Evolutionary conservation across 345 rosid genomes (phyloP).

Genomic region (Cochlearia excelsa): DNA sequence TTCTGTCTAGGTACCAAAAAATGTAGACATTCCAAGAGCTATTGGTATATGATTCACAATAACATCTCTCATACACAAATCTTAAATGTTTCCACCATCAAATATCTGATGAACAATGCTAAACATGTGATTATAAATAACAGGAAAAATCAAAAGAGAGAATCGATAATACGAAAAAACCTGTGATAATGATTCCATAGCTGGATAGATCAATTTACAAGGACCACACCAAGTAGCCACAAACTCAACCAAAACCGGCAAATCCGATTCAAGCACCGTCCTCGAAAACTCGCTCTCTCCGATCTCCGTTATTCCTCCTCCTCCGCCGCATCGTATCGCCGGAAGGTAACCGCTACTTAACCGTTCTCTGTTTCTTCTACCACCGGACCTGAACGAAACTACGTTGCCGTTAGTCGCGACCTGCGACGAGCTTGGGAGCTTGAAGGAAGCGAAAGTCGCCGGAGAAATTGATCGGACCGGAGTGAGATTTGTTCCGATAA

Average conservation of each 20-base stretch:
- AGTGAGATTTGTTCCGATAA: conserved; percentile 27
- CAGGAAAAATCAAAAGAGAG: neutral
- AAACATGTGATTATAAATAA: too few species aligned
- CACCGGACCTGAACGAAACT: conserved; percentile 30
- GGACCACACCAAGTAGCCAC: conserved; percentile 94
- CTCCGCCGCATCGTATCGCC: conserved; percentile 33
- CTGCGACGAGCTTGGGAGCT: conserved; percentile 17
- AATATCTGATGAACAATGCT: too few species aligned
- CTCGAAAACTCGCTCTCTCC: conserved; percentile 53
- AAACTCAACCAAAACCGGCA: conserved; percentile 82
- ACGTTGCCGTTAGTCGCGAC: conserved; percentile 16
- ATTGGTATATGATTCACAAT: too few species aligned
- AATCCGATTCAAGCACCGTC: conserved; percentile 56
- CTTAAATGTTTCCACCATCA: too few species aligned
- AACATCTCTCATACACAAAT: too few species aligned
- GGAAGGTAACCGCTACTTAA: neutral
- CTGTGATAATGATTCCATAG: conserved; percentile 62
- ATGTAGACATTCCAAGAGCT: too few species aligned
- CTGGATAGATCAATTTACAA: conserved; percentile 78
- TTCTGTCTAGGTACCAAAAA: too few species aligned
- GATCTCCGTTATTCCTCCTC: conserved; percentile 47
- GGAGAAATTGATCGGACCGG: conserved; percentile 9
- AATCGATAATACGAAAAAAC: conserved; percentile 13
- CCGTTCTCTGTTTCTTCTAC: conserved; percentile 1
- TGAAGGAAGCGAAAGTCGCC: neutral